These are phyloP conservation scores for Arabidopsis hybrid DNA, from an alignment of 441 rosid genomes.

Conservation along the genomic window DNA sequence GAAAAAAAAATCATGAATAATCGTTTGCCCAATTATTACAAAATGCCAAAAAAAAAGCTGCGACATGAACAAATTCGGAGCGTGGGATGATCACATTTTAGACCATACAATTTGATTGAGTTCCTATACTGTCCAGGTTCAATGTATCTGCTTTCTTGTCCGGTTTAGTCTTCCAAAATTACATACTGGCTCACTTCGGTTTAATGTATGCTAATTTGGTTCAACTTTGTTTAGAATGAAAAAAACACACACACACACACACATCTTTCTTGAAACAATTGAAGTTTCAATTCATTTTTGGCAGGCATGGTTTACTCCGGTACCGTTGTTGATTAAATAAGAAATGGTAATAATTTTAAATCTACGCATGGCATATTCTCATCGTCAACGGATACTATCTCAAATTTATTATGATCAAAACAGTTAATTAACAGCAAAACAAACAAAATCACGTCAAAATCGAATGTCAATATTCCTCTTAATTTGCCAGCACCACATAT, in stretches of 20 bases:
- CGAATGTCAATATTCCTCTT: not conserved
- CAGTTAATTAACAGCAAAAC: not conserved
- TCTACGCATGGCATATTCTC: slow-evolving; percentile 7
- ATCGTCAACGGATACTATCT: not conserved
- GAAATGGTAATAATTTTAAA: not conserved
- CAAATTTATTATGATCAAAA: no score
- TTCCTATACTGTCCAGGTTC: slow-evolving; percentile 37
- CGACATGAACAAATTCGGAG: slow-evolving; percentile 2
- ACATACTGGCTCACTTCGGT: slow-evolving; percentile 11
- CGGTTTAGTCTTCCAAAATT: slow-evolving; percentile 9
- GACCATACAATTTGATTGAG: slow-evolving; percentile 3
- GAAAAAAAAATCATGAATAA: not conserved
- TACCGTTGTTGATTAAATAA: not conserved
- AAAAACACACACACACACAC: no score
- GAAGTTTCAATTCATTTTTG: not conserved
- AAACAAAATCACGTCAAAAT: not conserved
- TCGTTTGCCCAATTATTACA: slow-evolving; percentile 12
- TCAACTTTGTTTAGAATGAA: not conserved
- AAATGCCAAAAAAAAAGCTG: slow-evolving; percentile 12
- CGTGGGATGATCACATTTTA: not conserved
- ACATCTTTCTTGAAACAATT: not conserved
- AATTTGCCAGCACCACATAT: slow-evolving; percentile 5
- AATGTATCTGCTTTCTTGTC: slow-evolving; percentile 27
- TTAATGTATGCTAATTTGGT: not conserved
- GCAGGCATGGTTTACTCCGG: not conserved